Evolutionary conservation across 148 eudicot genomes (phyloP).

Genomic region (Linanthus parryae): DNA sequence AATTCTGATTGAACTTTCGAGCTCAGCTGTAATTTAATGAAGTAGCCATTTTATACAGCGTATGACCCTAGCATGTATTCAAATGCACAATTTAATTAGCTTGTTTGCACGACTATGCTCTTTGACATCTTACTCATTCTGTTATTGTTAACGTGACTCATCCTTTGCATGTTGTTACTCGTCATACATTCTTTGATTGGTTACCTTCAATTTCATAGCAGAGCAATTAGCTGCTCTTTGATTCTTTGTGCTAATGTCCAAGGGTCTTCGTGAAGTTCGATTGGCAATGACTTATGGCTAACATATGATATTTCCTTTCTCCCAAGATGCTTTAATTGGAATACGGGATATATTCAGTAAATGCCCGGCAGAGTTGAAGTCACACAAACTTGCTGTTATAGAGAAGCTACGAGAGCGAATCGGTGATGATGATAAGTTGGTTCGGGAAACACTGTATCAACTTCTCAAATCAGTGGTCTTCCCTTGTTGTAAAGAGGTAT

Average conservation of each 20-base stretch:
- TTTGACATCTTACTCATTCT: background rate
- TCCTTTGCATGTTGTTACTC: background rate
- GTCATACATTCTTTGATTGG: background rate
- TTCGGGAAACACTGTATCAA: slow-evolving; percentile 84
- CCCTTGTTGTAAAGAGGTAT: slow-evolving; percentile 77
- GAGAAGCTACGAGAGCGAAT: slow-evolving; percentile 97
- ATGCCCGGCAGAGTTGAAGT: slow-evolving; percentile 62
- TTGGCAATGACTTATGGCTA: background rate
- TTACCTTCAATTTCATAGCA: too few species aligned
- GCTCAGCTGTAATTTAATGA: too few species aligned
- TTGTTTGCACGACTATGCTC: background rate
- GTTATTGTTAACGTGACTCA: background rate
- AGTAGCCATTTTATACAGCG: too few species aligned
- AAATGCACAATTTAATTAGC: too few species aligned
- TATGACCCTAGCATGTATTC: too few species aligned
- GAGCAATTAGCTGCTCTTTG: too few species aligned
- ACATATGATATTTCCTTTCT: slow-evolving; percentile 10
- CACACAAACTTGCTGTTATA: slow-evolving; percentile 69
- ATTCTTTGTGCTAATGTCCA: too few species aligned
- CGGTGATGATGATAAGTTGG: slow-evolving; percentile 75
- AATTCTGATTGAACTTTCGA: too few species aligned
- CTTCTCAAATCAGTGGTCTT: slow-evolving; percentile 71
- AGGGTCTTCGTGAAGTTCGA: background rate
- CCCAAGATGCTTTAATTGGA: slow-evolving; percentile 79
- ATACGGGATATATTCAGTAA: slow-evolving; percentile 68